These are phyloP conservation scores for Didymella segeticola DNA, from an alignment of 2,329 filamentous ascomycete genomes.

Conservation along the genomic window DNA sequence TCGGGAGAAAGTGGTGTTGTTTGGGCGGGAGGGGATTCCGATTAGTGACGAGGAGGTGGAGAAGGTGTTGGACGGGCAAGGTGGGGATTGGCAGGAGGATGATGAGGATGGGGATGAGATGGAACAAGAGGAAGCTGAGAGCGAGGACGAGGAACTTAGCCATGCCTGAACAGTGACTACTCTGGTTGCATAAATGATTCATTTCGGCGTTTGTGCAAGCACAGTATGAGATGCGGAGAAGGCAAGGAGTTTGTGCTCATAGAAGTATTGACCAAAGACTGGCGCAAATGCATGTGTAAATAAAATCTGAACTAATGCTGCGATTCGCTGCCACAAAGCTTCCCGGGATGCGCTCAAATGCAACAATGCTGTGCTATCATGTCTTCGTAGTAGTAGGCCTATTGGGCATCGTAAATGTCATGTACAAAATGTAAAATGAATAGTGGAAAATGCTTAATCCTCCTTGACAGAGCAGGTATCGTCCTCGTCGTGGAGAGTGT, in stretches of 20 bases:
- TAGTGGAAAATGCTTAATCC: background rate
- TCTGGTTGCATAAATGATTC: no score
- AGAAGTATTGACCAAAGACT: background rate
- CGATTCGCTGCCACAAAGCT: constrained; percentile 2
- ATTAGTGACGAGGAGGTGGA: background rate
- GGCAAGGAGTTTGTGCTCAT: background rate
- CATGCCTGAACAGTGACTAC: background rate
- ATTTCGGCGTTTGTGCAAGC: no score
- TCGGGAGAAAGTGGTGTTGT: background rate
- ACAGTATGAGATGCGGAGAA: background rate
- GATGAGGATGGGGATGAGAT: background rate
- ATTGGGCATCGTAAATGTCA: background rate
- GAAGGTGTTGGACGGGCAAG: background rate
- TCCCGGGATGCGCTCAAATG: constrained; percentile 4
- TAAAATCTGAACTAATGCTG: background rate
- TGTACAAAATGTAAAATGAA: background rate
- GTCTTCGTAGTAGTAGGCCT: background rate
- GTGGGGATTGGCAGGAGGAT: no score
- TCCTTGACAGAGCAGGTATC: background rate
- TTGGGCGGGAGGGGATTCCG: background rate
- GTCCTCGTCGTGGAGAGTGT: background rate
- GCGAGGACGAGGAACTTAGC: background rate
- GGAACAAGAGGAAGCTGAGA: background rate
- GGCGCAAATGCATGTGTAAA: background rate
- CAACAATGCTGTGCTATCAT: constrained; percentile 3